Base-by-base conservation (phyloP, 179 eudicot species). In the Camellia oleifera region DNA sequence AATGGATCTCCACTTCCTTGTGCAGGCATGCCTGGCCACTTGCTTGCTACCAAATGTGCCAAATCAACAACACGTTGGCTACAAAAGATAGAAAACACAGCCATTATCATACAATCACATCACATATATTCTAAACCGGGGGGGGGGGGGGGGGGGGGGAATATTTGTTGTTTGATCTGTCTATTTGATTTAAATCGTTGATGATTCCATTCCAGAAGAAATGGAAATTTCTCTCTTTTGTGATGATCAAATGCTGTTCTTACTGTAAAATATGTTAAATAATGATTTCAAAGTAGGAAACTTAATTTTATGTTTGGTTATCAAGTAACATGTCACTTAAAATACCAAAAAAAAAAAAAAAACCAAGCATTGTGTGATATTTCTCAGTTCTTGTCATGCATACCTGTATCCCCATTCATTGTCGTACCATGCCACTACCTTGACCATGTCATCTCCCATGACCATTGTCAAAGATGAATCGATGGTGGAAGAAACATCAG, bases 401-500 rank as follows among this genome's bases (percentile, higher is more conserved):
- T 71, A 92, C 98, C 98, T 94, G 95, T 95, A 95, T 79, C 98
- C 98, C 98, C 98, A 94, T 80, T 94, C 97, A 68, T 93, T 92
- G 88, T 94, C 98, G 67, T 92, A 91, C 97, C 95, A 94, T 18
- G 98, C 98, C 42, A 92, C 97, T 53, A 94, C 98, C 92, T 94
- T 94, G 69, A 94, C 96, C 99, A 96, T 96, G 62, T 96, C 99
- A 77, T 92, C 99, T 69, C 99, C 99, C 99, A 94, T 96, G 75
- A 96, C 99, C 99, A 96, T 96, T 12, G 97, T 94, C 83, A 96
- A 89, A 18, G 99, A 96, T 8, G 98, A 88, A 72, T 96, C 99
- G 9, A 96, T 89, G 79, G 97, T 91, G 69, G 94, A 79, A 2
- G 99, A 96, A 72, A 96, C 96, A 75, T 96, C 97, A 10, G 87